Evolutionary conservation across 2,329 filamentous ascomycete genomes (phyloP), one percentile per base, ranked within the genome.

Genomic region (Ophiostoma triangulosporum): DNA sequence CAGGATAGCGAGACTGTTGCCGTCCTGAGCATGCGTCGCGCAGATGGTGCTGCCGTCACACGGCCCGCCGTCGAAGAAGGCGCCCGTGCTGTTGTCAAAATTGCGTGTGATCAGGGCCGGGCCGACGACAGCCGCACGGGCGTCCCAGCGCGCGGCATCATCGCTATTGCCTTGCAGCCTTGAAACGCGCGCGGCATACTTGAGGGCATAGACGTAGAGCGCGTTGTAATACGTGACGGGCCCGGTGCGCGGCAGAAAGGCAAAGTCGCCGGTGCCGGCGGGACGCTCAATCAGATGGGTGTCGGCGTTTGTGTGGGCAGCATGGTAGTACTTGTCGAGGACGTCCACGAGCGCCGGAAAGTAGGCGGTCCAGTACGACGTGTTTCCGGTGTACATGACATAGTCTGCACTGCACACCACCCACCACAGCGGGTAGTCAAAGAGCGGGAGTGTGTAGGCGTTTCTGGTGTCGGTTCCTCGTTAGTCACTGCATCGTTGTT

Each of bases 361-460:
- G 57, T 74, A 72, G 1, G 64, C 57, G 3, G 63, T 46, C 3
- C 72, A 61, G 54, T 70, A 77, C 2, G 60, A 63, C 0, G 62
- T 57, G 59, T 76, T 70, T 11, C 71, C 73, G 0, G 71, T 75
- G 60, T 77, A 75, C 62, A 76, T 64, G 46, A 75, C 69, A 20
- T 71, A 64, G 58, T 77, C 73, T 55, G 68, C 70, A 53, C 66
- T 71, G 55, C 68, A 73, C 7, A 70, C 65, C 2, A 77, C 69
- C 74, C 74, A 77, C 69, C 71, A 76, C 0, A 77, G 62, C 1
- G 74, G 73, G 53, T 77, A 77, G 55, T 77, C 74, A 38, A 76
- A 74, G 0, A 77, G 64, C 0, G 65, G 63, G 1, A 77, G 68
- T 0, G 66, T 69, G 57, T 77, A 77, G 50, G 69, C 64, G 24